These are phyloP conservation scores for Fusarium subtropicale DNA, from an alignment of 2,329 filamentous ascomycete species.

Conservation along the genomic window DNA sequence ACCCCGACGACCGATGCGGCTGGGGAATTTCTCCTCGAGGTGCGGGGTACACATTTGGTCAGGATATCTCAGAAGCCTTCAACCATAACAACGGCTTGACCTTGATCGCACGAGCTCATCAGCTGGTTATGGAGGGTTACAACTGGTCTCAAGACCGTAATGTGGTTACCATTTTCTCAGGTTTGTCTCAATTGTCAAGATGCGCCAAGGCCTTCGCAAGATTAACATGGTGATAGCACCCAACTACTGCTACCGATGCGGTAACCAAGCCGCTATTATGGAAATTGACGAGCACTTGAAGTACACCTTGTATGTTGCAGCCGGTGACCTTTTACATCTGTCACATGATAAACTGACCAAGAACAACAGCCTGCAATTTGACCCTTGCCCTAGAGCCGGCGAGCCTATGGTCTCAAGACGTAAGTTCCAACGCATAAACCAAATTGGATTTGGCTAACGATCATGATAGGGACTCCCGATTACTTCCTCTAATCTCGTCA, in stretches of 20 bases:
- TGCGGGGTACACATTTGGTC: slow-evolving; percentile 94
- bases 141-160: slow-evolving; percentile 99
- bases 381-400: slow-evolving; percentile 95
- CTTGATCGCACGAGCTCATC: slow-evolving; percentile 94
- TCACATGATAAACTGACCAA: slow-evolving; percentile 43
- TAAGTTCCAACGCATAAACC: slow-evolving; percentile 54
- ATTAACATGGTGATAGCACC: slow-evolving; percentile 64
- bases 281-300: slow-evolving; percentile 99
- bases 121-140: slow-evolving; percentile 99
- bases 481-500: slow-evolving; percentile 86
- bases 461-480: slow-evolving; percentile 79
- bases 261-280: slow-evolving; percentile 99
- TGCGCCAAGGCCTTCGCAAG: neutral
- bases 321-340: neutral
- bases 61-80: slow-evolving; percentile 98
- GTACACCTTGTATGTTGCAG: slow-evolving; percentile 90
- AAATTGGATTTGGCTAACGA: slow-evolving; percentile 36
- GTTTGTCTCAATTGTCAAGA: slow-evolving; percentile 58
- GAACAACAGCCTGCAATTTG: slow-evolving; percentile 92
- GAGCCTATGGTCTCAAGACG: slow-evolving; percentile 99
- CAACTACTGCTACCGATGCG: slow-evolving; percentile 98
- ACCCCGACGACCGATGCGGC: slow-evolving; percentile 95
- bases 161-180: slow-evolving; percentile 98
- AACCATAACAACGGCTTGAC: slow-evolving; percentile 99
- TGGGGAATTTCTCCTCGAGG: slow-evolving; percentile 97